Base-by-base conservation (phyloP, 1,139 yeast species). In the Sugiyamaella xylanicola region DNA sequence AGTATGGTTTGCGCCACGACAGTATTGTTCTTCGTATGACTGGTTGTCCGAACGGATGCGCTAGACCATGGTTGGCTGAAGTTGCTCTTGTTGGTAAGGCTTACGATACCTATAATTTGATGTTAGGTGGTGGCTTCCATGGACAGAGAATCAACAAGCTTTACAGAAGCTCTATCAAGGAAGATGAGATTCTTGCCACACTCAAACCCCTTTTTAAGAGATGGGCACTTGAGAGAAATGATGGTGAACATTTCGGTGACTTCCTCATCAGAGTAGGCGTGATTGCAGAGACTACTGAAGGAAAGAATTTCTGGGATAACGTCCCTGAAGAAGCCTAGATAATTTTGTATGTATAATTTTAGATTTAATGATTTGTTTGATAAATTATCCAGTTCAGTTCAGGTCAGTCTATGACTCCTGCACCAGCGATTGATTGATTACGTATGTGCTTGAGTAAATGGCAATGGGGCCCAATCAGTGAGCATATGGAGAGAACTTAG, bases 41-140 rank as follows among this genome's bases (percentile, higher is more conserved):
- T 44, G 99, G 99, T 60, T 93, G 99, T 80, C 97, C 98, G 56
- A 93, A 93, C 72, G 99, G 98, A 63, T 93, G 99, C 79, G 93
- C 99, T 25, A 85, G 99, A 73, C 98, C 98, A 20, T 93, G 97
- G 97, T 77, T 93, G 54, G 98, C 97, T 2, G 99, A 93, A 74
- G 84, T 93, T 57, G 98, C 98, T 0, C 79, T 90, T 59, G 96
- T 93, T 54, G 99, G 99, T 73, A 93, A 93, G 73, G 97, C 98
- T 0, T 83, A 79, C 60, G 96, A 96, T 53, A 92, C 96, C 11
- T 93, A 93, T 75, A 93, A 93, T 73, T 80, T 93, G 74, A 81
- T 91, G 90, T 81, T 93, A 65, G 99, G 99, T 65, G 99, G 99
- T 70, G 97, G 97, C 43, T 93, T 87, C 73, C 88, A 87, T 67